These are phyloP conservation scores for Dysphania ambrosioides DNA, from an alignment of 148 eudicot species.

Conservation along the genomic window DNA sequence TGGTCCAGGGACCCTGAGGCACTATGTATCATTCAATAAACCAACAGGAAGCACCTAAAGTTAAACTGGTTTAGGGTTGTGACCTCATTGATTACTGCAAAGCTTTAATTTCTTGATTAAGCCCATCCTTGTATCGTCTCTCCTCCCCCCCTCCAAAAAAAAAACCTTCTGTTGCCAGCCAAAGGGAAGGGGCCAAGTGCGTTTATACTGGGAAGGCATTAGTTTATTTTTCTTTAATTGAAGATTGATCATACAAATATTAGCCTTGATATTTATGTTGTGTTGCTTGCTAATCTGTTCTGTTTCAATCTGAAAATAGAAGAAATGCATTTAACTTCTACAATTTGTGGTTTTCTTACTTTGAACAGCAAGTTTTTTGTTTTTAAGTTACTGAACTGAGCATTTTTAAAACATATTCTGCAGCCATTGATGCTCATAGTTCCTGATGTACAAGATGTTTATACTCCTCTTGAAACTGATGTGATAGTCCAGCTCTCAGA, in stretches of 20 bases:
- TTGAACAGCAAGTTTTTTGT: background rate
- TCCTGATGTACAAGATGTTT: slow-evolving; percentile 95
- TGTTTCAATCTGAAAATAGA: background rate
- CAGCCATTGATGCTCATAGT: slow-evolving; percentile 99
- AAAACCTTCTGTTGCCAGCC: no score
- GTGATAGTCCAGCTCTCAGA: slow-evolving; percentile 84
- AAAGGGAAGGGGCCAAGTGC: background rate
- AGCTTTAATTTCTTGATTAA: background rate
- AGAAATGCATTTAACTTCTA: background rate
- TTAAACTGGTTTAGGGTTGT: background rate
- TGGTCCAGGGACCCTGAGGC: background rate
- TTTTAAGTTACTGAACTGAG: background rate
- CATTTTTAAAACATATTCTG: slow-evolving; percentile 7
- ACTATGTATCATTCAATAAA: no score
- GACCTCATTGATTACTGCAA: background rate
- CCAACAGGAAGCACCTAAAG: no score
- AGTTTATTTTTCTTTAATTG: background rate
- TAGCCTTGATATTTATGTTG: background rate
- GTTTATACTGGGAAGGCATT: background rate
- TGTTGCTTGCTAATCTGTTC: background rate
- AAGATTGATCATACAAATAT: no score
- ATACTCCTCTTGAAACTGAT: slow-evolving; percentile 94
- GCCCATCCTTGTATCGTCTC: background rate
- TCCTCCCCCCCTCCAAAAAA: background rate
- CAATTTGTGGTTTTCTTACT: background rate